A percentile compares a stretch with the other conserved stretches of the same genome.
Conservation (phyloP, 176 grass and related monocot genomes). For the Urochloa ruziziensis region DNA sequence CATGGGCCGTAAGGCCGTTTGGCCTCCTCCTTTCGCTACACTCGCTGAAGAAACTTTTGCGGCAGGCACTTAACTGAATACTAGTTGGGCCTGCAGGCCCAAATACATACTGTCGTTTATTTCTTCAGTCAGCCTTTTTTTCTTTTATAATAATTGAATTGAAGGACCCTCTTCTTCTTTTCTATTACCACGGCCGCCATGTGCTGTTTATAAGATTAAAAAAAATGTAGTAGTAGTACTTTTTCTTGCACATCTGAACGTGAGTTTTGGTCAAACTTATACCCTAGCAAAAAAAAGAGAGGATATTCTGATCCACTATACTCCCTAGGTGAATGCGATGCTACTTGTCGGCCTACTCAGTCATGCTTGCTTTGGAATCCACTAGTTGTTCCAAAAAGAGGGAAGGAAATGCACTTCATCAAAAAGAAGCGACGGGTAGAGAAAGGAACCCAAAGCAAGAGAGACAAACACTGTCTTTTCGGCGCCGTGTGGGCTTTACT, state of each 20-base stretch:
- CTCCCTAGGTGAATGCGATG: background rate
- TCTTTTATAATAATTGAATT: too few relatives aligned
- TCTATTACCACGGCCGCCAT: too few relatives aligned
- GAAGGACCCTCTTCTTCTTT: too few relatives aligned
- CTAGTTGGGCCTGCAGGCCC: background rate
- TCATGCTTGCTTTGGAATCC: conserved; percentile 2
- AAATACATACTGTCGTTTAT: background rate
- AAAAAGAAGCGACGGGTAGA: background rate
- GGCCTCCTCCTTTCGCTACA: too few relatives aligned
- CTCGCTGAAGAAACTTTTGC: too few relatives aligned
- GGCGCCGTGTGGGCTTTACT: background rate
- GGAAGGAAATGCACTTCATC: background rate
- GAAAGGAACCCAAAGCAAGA: background rate
- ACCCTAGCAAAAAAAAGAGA: background rate
- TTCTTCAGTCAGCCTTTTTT: too few relatives aligned
- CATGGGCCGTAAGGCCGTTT: too few relatives aligned
- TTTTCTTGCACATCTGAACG: background rate
- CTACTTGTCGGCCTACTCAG: background rate
- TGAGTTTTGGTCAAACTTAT: background rate
- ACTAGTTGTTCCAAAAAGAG: background rate
- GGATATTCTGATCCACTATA: background rate
- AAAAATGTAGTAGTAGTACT: too few relatives aligned
- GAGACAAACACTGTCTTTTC: conserved; percentile 38
- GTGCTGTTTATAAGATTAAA: too few relatives aligned
- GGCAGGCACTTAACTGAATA: background rate